A percentile compares a stretch with the other conserved stretches of the same genome.
Evolutionary conservation across 495 filamentous ascomycete species (phyloP).

Genomic region (Penicillium ochrochloron): DNA sequence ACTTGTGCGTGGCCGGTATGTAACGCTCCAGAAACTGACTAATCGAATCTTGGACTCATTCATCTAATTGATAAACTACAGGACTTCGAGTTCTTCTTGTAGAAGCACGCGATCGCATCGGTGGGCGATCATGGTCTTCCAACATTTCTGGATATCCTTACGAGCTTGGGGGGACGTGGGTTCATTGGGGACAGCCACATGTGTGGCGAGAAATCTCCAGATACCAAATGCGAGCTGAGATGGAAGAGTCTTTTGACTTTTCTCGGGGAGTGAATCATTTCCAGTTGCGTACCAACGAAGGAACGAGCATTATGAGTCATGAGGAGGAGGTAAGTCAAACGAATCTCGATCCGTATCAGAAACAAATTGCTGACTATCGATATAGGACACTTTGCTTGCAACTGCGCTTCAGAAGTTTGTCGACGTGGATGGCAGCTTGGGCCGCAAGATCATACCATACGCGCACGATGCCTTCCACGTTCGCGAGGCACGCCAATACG

Average conservation of each 20-base stretch:
- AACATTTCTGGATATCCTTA: constrained; percentile 28
- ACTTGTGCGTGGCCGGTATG: constrained; percentile 25
- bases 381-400: constrained; percentile 16
- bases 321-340: constrained; percentile 25
- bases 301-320: constrained; percentile 22
- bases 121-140: constrained; percentile 39
- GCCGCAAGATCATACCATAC: constrained; percentile 27
- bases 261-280: constrained; percentile 29
- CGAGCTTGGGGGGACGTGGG: constrained; percentile 46
- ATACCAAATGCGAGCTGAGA: constrained; percentile 26
- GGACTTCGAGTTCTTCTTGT: constrained; percentile 35
- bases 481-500: constrained; percentile 24
- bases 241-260: constrained; percentile 28
- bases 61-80: constrained; percentile 4
- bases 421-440: constrained; percentile 31
- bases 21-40: not conserved
- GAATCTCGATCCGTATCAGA: not conserved
- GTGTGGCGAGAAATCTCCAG: constrained; percentile 30
- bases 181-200: constrained; percentile 35
- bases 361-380: not conserved
- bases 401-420: constrained; percentile 25
- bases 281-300: constrained; percentile 24
- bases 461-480: constrained; percentile 26
- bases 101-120: constrained; percentile 43
- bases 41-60: constrained; percentile 1